Evolutionary conservation across 257 asterid genomes (phyloP), one percentile per base, ranked within the genome.

Genomic region (Schizonepeta tenuifolia): DNA sequence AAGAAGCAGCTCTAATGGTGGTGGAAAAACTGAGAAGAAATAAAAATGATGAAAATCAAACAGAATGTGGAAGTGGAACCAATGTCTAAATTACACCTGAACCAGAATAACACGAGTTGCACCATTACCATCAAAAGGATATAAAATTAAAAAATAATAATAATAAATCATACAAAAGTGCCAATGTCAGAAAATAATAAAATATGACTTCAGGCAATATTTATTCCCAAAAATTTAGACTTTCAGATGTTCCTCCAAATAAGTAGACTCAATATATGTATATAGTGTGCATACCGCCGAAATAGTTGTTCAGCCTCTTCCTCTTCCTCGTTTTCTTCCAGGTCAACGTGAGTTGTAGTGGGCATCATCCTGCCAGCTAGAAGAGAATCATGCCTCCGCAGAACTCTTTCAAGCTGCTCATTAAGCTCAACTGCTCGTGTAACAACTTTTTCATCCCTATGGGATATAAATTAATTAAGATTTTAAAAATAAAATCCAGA

Each of bases 271-370:
- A 4, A 62, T 36, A 43, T 11, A 28, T 62, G 28, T 20, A 40
- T 38, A 44, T 65, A 65, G 31, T 6, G 56, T 47, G 54, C 75
- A 11, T 79, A 91, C 98, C 99, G 85, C 76, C 94, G 84, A 72
- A 79, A 88, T 58, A 89, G 93, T 67, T 91, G 97, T 73, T 94
- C 97, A 35, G 91, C 83, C 67, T 88, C 99, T 81, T 92, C 97
- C 69, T 86, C 96, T 77, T 89, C 96, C 69, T 82, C 97, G 8
- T 77, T 83, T 46, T 79, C 77, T 68, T 62, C 87, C 71, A 77
- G 88, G 79, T 75, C 33, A 50, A 77, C 69, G 70, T 83, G 88
- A 79, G 85, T 73, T 67, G 95, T 79, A 0, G 70, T 76, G 57
- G 93, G 73, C 73, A 81, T 86, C 51, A 86, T 81, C 71, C 86